Conservation (phyloP, 495 filamentous ascomycete genomes). For the Rostrohypoxylon terebratum region DNA sequence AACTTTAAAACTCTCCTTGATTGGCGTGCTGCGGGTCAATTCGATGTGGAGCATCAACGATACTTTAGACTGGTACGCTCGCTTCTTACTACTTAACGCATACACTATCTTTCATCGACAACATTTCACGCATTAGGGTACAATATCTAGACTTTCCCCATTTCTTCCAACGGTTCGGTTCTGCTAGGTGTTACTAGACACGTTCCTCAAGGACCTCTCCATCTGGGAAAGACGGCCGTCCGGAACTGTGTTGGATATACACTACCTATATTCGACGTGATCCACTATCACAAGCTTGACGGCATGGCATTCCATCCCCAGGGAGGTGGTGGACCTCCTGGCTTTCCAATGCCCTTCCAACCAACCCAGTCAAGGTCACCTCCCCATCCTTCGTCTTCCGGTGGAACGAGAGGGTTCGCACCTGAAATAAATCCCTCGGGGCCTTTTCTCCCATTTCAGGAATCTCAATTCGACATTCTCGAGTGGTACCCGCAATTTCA, state of each 20-base stretch:
- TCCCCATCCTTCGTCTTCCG: constrained; percentile 39
- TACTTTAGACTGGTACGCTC: constrained; percentile 41
- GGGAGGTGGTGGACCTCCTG: constrained; percentile 38
- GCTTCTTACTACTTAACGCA: constrained; percentile 32
- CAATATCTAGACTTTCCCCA: constrained; percentile 29
- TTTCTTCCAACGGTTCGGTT: background rate
- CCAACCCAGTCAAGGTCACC: constrained; percentile 42
- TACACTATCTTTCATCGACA: constrained; percentile 20
- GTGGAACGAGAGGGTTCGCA: constrained; percentile 32
- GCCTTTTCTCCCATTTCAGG: constrained; percentile 51
- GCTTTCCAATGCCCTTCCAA: constrained; percentile 44
- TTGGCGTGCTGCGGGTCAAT: constrained; percentile 42
- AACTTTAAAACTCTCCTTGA: constrained; percentile 25
- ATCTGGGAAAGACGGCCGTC: constrained; percentile 22
- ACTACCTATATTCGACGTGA: constrained; percentile 19
- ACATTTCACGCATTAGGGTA: constrained; percentile 28
- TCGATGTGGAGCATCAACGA: constrained; percentile 41
- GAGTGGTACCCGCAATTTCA: constrained; percentile 95
- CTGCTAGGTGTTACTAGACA: constrained; percentile 44
- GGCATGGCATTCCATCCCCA: constrained; percentile 45
- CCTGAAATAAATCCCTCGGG: constrained; percentile 36
- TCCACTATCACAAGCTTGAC: constrained; percentile 19
- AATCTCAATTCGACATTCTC: constrained; percentile 79
- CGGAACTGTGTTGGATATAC: constrained; percentile 5
- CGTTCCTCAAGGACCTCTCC: constrained; percentile 21